Percentiles rank a stretch among this genome's conserved stretches.
phyloP scores from a whole-genome alignment of 306 rosid genomes.

The Begonia fuchsioides region DNA sequence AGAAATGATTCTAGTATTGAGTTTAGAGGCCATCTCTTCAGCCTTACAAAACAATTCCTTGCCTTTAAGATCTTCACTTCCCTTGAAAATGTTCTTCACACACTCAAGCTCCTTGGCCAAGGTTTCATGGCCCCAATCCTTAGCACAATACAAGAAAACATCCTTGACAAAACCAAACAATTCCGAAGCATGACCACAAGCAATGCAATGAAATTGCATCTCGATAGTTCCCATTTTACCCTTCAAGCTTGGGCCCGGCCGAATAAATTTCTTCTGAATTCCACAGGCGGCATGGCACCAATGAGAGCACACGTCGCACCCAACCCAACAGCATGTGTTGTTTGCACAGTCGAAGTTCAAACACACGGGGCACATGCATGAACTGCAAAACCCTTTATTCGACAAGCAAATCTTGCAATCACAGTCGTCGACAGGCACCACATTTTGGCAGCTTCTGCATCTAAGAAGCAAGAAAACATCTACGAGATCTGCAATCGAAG shows the following conservation, averaged over 20 bases:
- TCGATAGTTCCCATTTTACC: constrained; percentile 77
- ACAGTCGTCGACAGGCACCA: constrained; percentile 90
- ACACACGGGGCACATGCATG: constrained; percentile 94
- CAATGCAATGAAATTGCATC: constrained; percentile 92
- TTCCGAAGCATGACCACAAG: constrained; percentile 82
- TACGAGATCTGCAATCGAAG: constrained; percentile 38
- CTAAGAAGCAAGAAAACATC: constrained; percentile 67
- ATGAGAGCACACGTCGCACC: constrained; percentile 92
- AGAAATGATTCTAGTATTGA: constrained; percentile 49
- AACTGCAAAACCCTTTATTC: constrained; percentile 77
- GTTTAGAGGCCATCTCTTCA: constrained; percentile 50
- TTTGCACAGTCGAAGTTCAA: constrained; percentile 90
- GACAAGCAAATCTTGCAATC: constrained; percentile 86
- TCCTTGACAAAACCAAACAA: constrained; percentile 99
- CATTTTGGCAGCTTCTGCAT: constrained; percentile 66
- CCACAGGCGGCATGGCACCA: constrained; percentile 99
- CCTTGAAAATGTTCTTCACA: constrained; percentile 69
- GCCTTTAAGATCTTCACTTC: constrained; percentile 84
- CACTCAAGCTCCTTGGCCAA: constrained; percentile 83
- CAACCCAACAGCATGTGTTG: constrained; percentile 95
- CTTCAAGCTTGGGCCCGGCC: constrained; percentile 86
- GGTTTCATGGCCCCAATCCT: constrained; percentile 88
- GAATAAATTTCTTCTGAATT: constrained; percentile 63
- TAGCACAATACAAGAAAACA: constrained; percentile 74
- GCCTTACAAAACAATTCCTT: constrained; percentile 68